phyloP scores from a whole-genome alignment of 1,284 basidiomycete species.

The Omphalotus olearius region DNA sequence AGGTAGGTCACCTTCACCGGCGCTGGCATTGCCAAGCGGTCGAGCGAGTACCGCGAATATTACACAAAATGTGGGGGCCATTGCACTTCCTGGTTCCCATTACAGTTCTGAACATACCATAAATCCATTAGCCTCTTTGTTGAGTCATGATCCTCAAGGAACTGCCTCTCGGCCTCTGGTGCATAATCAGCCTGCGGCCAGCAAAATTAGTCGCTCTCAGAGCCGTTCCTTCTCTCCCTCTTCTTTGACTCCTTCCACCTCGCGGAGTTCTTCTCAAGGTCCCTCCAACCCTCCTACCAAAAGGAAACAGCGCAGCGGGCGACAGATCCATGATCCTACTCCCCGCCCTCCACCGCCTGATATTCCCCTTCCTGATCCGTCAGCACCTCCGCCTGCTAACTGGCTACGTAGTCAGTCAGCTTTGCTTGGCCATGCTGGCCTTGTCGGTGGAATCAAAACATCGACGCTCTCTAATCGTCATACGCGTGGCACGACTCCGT shows the following conservation, averaged over 20 bases:
- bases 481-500: slow-evolving; percentile 45
- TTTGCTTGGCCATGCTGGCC: slow-evolving; percentile 64
- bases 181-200: background rate
- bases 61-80: slow-evolving; percentile 85
- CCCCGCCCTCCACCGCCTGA: slow-evolving; percentile 42
- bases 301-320: slow-evolving; percentile 21
- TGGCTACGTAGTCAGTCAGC: slow-evolving; percentile 70
- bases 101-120: slow-evolving; percentile 77
- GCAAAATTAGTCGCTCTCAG: background rate
- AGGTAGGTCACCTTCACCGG: slow-evolving; percentile 74
- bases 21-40: slow-evolving; percentile 51
- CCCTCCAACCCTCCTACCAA: slow-evolving; percentile 18
- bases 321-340: slow-evolving; percentile 20
- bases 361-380: slow-evolving; percentile 55
- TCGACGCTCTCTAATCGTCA: slow-evolving; percentile 39
- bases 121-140: slow-evolving; percentile 65
- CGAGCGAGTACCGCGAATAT: slow-evolving; percentile 29
- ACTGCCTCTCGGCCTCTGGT: slow-evolving; percentile 38
- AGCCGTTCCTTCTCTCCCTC: slow-evolving; percentile 11
- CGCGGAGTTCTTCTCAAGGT: slow-evolving; percentile 9
- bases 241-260: slow-evolving; percentile 9
- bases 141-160: slow-evolving; percentile 33
- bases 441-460: slow-evolving; percentile 61
- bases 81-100: slow-evolving; percentile 93
- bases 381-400: slow-evolving; percentile 57